phyloP scores from a whole-genome alignment of 768 basidiomycete species.

The Rickenella mellea region DNA sequence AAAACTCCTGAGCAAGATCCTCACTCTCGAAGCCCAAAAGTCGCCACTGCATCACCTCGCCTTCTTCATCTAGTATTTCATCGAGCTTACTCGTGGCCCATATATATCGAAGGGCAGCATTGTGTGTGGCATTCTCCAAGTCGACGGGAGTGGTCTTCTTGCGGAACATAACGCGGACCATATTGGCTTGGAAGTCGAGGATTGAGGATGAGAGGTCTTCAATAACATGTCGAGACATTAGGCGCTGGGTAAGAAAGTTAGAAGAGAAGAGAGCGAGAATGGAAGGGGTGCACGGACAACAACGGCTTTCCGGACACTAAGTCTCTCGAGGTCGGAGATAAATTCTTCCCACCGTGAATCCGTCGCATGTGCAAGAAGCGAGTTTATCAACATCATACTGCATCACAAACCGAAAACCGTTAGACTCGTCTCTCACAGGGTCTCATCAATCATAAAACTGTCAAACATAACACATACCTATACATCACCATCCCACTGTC shows the following conservation, averaged over 20 bases:
- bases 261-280: background rate
- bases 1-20: slow-evolving; percentile 67
- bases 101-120: slow-evolving; percentile 48
- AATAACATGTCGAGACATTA: slow-evolving; percentile 75
- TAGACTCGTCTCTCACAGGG: background rate
- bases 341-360: slow-evolving; percentile 76
- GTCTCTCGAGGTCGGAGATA: slow-evolving; percentile 58
- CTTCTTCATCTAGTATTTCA: slow-evolving; percentile 38
- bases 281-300: slow-evolving; percentile 40
- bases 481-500: slow-evolving; percentile 81
- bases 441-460: slow-evolving; percentile 1
- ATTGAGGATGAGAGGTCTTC: slow-evolving; percentile 80
- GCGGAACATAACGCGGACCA: slow-evolving; percentile 67
- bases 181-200: slow-evolving; percentile 82
- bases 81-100: slow-evolving; percentile 55
- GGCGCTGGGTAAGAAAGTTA: slow-evolving; percentile 34
- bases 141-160: slow-evolving; percentile 77
- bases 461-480: slow-evolving; percentile 37
- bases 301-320: slow-evolving; percentile 76
- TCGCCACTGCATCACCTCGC: slow-evolving; percentile 56
- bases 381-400: slow-evolving; percentile 88
- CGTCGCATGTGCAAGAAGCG: slow-evolving; percentile 69
- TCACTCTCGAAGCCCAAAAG: slow-evolving; percentile 73
- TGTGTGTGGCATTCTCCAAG: slow-evolving; percentile 49
- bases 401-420: slow-evolving; percentile 8